Base-by-base conservation (phyloP, 2,329 filamentous ascomycete genomes). In the Fusarium subglutinans region DNA sequence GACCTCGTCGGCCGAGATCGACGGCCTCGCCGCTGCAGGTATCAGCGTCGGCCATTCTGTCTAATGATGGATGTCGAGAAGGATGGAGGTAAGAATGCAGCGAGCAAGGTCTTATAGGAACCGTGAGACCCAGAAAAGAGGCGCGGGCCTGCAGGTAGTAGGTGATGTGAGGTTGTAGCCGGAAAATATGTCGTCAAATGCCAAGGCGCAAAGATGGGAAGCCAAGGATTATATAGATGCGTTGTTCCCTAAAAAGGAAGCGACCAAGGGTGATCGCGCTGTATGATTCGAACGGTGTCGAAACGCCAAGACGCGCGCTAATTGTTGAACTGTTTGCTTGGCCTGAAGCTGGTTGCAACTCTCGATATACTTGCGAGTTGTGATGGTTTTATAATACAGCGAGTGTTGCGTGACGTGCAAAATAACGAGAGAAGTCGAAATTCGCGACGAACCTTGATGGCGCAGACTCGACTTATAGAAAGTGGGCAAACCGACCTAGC, bases 1-100 rank as follows among this genome's bases (percentile, higher is more conserved):
- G 82, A 51, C 92, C 93, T 77, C 92, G 88, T 47, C 90, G 87
- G 69, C 90, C 90, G 78, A 94, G 88, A 75, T 90, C 94, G 11
- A 90, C 90, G 78, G 93, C 91, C 15, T 88, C 87, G 9, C 86
- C 84, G 53, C 85, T 85, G 82, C 94, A 96, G 20, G 77, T 75
- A 38, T 63, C 61, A 54, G 64, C 70, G 51, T 81, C 80, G 26
- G 78, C 79, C 79, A 82, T 82, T 45, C 13, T 73, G 58, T 56
- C 55, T 55, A 63, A 45, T 44, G 18, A 12, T 20, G 53, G 40
- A 62, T 41, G 57, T 45, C 37, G 28, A 50, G 18, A 22, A 37
- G 37, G 47, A n/a, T n/a, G 38, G 10, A 20, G 24, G n/a, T 47
- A 30, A 50, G 11, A n/a, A 41, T 45, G 22, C 22, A 38, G 41